Percentiles rank a stretch among this genome's conserved stretches.
Evolutionary conservation across 2,329 filamentous ascomycete genomes (phyloP).

Genomic region (Cyclaneusma minus): DNA sequence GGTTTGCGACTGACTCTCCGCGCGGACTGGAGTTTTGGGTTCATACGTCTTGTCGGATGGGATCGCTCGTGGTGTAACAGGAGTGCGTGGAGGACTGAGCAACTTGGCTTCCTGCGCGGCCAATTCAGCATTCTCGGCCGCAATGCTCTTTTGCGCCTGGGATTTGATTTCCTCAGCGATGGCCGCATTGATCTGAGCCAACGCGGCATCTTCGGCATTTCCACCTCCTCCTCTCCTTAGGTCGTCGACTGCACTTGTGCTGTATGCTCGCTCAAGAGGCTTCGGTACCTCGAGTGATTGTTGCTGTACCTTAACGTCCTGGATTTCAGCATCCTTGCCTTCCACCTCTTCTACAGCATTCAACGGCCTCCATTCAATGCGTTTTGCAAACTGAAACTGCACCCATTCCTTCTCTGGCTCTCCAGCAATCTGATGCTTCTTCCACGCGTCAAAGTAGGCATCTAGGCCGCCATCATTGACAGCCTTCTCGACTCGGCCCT

Average conservation of each 20-base stretch:
- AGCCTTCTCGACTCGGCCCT: constrained; percentile 38
- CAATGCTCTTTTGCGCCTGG: constrained; percentile 27
- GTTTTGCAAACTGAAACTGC: constrained; percentile 77
- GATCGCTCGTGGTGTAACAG: constrained; percentile 12
- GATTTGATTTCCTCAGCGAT: constrained; percentile 63
- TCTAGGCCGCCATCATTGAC: constrained; percentile 54
- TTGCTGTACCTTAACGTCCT: constrained; percentile 14
- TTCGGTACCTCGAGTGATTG: constrained; percentile 12
- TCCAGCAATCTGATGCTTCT: constrained; percentile 55
- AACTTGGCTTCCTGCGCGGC: constrained; percentile 13
- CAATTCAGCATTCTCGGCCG: constrained; percentile 19
- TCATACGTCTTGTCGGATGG: constrained; percentile 12
- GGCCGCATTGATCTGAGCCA: constrained; percentile 75
- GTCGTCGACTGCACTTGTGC: constrained; percentile 15
- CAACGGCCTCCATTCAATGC: constrained; percentile 74
- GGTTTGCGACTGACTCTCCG: constrained; percentile 40
- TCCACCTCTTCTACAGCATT: constrained; percentile 13
- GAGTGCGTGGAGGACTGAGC: constrained; percentile 13
- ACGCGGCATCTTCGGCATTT: constrained; percentile 36
- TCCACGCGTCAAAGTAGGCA: constrained; percentile 83
- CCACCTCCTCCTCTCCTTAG: constrained; percentile 13
- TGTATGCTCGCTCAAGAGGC: constrained; percentile 17
- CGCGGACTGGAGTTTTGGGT: constrained; percentile 19
- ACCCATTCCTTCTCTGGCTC: constrained; percentile 71
- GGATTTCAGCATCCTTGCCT: constrained; percentile 7